Conservation (phyloP, 768 basidiomycete species). For the Boletus eberwhitei region DNA sequence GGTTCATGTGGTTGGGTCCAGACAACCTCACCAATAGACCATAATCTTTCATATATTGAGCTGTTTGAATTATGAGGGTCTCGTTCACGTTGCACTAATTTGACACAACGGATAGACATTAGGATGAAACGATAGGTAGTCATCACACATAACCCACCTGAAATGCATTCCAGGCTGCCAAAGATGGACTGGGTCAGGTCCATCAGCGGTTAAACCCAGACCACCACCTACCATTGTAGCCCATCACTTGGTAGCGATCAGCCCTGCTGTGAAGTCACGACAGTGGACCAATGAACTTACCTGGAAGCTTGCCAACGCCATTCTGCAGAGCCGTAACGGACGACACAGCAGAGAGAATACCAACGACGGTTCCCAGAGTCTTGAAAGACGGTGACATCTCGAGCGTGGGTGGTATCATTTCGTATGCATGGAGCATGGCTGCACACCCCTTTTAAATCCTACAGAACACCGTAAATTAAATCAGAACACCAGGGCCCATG, state of each 20-base stretch:
- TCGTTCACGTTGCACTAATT: slow-evolving; percentile 57
- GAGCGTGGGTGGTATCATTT: not conserved
- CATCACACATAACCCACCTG: slow-evolving; percentile 38
- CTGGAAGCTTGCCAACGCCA: slow-evolving; percentile 32
- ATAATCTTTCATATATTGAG: slow-evolving; percentile 47
- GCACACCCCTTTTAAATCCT: slow-evolving; percentile 12
- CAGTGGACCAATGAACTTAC: slow-evolving; percentile 9
- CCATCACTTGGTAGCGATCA: slow-evolving; percentile 27
- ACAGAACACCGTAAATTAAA: not conserved
- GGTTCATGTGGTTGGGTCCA: not conserved
- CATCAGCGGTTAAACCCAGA: not conserved
- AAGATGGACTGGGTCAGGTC: slow-evolving; percentile 1
- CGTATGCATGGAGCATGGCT: not conserved
- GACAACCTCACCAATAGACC: slow-evolving; percentile 42
- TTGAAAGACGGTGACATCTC: slow-evolving; percentile 13
- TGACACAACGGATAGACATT: not conserved
- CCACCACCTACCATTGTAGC: slow-evolving; percentile 27
- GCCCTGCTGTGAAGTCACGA: not conserved
- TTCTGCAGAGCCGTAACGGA: slow-evolving; percentile 22
- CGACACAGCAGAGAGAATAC: slow-evolving; percentile 11
- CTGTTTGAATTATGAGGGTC: slow-evolving; percentile 46
- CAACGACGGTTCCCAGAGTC: slow-evolving; percentile 1
- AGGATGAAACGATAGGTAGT: not conserved
- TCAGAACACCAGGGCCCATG: slow-evolving; percentile 2
- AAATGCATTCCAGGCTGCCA: slow-evolving; percentile 63